phyloP scores from a whole-genome alignment of 352 stramenopile genomes.

The Blastocystis sp. region DNA sequence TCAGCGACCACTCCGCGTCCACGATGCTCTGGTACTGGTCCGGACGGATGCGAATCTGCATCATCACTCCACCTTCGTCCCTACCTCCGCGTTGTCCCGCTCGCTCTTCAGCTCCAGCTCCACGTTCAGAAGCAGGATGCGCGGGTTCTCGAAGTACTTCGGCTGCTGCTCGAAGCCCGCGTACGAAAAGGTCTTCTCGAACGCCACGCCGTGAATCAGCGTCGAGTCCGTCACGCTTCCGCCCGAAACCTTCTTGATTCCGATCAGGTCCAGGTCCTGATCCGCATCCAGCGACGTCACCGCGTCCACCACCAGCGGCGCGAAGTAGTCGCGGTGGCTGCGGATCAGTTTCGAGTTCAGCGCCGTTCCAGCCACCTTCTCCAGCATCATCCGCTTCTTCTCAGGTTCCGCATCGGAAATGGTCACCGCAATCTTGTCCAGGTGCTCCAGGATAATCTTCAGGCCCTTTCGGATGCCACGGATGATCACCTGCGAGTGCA shows the following conservation, averaged over 20 bases:
- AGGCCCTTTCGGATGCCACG: constrained; percentile 75
- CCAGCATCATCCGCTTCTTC: constrained; percentile 67
- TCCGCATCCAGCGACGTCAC: constrained; percentile 79
- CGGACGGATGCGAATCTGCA: constrained; percentile 78
- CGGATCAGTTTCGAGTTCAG: constrained; percentile 97
- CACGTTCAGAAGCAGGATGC: constrained; percentile 92
- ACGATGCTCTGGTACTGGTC: constrained; percentile 96
- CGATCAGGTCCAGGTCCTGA: constrained; percentile 73
- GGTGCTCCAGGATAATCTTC: constrained; percentile 71
- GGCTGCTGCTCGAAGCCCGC: constrained; percentile 98
- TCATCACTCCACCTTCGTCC: not conserved
- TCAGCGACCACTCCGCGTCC: constrained; percentile 97
- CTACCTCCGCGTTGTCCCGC: constrained; percentile 94
- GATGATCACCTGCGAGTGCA: constrained; percentile 80
- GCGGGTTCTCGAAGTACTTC: constrained; percentile 87
- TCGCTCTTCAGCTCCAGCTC: constrained; percentile 96
- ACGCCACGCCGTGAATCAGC: constrained; percentile 89
- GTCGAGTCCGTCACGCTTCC: constrained; percentile 92
- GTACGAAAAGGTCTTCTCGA: constrained; percentile 99
- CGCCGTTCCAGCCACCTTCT: constrained; percentile 82
- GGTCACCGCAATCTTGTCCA: constrained; percentile 73
- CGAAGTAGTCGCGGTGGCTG: constrained; percentile 88
- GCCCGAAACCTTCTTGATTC: constrained; percentile 92
- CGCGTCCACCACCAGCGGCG: constrained; percentile 91
- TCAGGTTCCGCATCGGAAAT: constrained; percentile 71